phyloP scores from a whole-genome alignment of 164 flowering plant genomes.

The Pachysandra terminalis region DNA sequence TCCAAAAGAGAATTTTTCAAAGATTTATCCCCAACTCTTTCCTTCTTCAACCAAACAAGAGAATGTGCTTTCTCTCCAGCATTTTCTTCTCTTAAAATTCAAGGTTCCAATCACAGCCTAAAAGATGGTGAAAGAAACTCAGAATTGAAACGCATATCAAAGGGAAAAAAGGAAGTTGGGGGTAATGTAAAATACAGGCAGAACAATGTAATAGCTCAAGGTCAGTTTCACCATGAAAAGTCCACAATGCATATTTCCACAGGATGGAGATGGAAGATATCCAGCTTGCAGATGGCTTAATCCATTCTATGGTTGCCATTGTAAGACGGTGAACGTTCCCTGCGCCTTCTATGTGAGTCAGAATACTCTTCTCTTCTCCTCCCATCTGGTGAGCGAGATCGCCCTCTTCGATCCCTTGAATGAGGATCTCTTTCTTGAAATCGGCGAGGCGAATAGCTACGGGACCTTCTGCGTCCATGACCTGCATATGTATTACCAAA shows the following conservation, averaged over 20 bases:
- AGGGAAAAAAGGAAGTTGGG: no score
- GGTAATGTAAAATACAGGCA: no score
- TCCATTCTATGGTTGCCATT: constrained; percentile 14
- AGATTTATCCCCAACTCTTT: no score
- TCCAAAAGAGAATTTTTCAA: no score
- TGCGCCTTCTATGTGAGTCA: constrained; percentile 29
- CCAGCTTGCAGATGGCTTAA: neutral
- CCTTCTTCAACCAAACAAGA: no score
- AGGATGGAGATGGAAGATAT: neutral
- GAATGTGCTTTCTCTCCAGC: no score
- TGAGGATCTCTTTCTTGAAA: constrained; percentile 31
- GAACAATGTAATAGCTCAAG: no score
- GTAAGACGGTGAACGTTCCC: constrained; percentile 35
- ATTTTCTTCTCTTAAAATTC: no score
- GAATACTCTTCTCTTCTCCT: constrained; percentile 30
- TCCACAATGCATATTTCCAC: neutral
- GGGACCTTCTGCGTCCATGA: constrained; percentile 36
- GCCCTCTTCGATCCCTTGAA: constrained; percentile 32
- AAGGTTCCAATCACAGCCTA: no score
- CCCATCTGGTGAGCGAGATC: constrained; percentile 45
- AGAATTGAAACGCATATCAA: no score
- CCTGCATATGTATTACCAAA: constrained; percentile 27
- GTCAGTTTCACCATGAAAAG: neutral
- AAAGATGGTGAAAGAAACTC: no score
- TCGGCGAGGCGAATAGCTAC: constrained; percentile 46